A percentile compares a stretch with the other conserved stretches of the same genome.
These are phyloP conservation scores for Seminavis robusta DNA, from an alignment of 108 stramenopile species.

Conservation along the genomic window DNA sequence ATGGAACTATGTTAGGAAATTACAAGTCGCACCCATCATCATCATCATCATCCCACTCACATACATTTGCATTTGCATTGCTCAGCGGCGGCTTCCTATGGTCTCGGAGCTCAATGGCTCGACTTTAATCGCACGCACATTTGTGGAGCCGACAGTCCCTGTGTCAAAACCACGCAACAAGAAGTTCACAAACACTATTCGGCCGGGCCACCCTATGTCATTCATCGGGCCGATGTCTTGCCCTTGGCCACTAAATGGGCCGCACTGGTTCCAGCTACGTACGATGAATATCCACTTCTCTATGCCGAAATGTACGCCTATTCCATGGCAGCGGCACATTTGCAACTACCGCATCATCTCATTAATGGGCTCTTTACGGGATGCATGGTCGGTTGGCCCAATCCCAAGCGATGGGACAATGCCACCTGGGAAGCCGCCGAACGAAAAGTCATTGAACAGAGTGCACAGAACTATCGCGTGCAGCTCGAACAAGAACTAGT, in stretches of 20 bases:
- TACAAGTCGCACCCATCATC: too few relatives aligned
- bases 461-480: conserved; percentile 10
- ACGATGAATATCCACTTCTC: conserved; percentile 31
- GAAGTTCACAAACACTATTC: conserved; percentile 35
- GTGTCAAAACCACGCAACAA: conserved; percentile 14
- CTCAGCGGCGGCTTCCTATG: conserved; percentile 49
- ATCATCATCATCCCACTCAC: too few relatives aligned
- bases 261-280: conserved; percentile 43
- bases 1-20: too few relatives aligned
- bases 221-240: conserved; percentile 40
- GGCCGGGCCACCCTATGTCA: conserved; percentile 44
- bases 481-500: neutral
- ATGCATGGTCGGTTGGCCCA: conserved; percentile 50
- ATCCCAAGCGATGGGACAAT: conserved; percentile 10
- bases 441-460: conserved; percentile 13
- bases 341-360: conserved; percentile 28
- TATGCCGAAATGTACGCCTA: conserved; percentile 46
- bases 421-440: conserved; percentile 8
- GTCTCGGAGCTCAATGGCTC: conserved; percentile 47
- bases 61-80: too few relatives aligned
- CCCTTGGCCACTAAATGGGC: conserved; percentile 34
- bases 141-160: conserved; percentile 29
- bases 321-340: conserved; percentile 31
- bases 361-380: conserved; percentile 36
- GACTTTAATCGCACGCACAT: conserved; percentile 44